Evolutionary conservation across 495 filamentous ascomycete genomes (phyloP), one percentile per base, ranked within the genome.

Genomic region (Bryoglossum gracile): DNA sequence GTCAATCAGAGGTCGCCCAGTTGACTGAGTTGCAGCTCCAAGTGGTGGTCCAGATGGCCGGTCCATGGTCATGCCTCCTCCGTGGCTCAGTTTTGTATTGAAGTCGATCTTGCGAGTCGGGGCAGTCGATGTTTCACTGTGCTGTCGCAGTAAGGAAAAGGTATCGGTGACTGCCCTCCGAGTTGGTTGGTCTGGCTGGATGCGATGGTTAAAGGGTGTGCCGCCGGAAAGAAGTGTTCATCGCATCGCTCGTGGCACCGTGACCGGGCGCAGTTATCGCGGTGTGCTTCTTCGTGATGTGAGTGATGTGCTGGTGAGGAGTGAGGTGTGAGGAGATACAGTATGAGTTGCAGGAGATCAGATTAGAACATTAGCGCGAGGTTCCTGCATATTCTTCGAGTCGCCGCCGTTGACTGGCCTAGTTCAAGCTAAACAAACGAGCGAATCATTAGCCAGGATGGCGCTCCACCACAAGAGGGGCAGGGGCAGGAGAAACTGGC

Each of bases 11-110:
- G 48, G 49, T 13, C 57, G 49, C 14, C 57, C 57, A 32, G 43
- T 61, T 23, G 55, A 58, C 44, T 61, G 58, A 11, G 58, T 55
- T 17, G 55, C 58, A 16, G 51, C 48, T 19, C 51, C 58, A 17
- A 58, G 49, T 2, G 56, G 56, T 2, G 56, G 56, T 9, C 55
- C 58, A 2, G 49, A 43, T 28, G 58, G 55, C 13, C 58, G 51
- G 17, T 61, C 58, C 58, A 61, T 61, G 19, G 19, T 36, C 35
- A 54, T 47, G 34, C 47, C 36, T 44, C 49, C 14, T 18, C 30
- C 14, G 25, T 23, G 8, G 19, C 16, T 24, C 35, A 46, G 34
- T 10, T 28, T 34, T 38, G 34, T 22, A 21, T 24, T 42, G 45
- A 47, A 37, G 54, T 28, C 45, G 37, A 32, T 26, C 44, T 48